Evolutionary conservation across 805 yeast species (phyloP), one percentile per base, ranked within the genome.

Genomic region (Candida caryicola): DNA sequence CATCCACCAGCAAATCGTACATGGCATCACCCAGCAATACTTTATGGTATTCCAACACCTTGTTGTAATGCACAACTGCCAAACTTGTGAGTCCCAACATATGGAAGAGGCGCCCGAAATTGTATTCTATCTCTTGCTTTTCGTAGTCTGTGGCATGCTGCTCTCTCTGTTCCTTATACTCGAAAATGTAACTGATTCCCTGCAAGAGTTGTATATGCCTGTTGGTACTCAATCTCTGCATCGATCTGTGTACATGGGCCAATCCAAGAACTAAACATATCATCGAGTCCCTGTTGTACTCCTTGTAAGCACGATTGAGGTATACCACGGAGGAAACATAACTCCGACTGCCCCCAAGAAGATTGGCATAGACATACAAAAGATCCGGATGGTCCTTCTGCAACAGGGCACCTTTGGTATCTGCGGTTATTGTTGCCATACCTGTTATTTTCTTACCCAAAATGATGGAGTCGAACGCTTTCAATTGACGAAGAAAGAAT

Each of bases 201-300:
- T 93, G 97, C 1, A 93, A 64, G 16, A 93, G 69, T 54, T 90
- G 97, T 41, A 85, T 71, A 53, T 91, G 96, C 39, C 97, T 77
- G 57, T 88, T 86, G 5, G 81, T 73, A 4, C 95, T 82, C 41
- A 86, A 79, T 45, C 99, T 72, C 60, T 93, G 98, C 81, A 90
- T 82, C 0, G 97, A 85, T 30, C 98, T 73, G 51, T 91, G 96
- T 17, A 90, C 66, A 60, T 89, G 90, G 0, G 90, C 80, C 29
- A 93, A 59, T 0, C 93, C 97, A 31, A 85, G 67, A 26, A 84
- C 61, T 18, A 93, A 68, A 43, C 87, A 74, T 2, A 93, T 67
- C 67, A 88, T 76, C 1, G 97, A 95, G 46, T 91, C 96, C 29
- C 77, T 63, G 31, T 82, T 81, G 39, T 77, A 77, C 17, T 77